Conservation (phyloP, 1,139 yeast species). For the Geotrichum restrictum region DNA sequence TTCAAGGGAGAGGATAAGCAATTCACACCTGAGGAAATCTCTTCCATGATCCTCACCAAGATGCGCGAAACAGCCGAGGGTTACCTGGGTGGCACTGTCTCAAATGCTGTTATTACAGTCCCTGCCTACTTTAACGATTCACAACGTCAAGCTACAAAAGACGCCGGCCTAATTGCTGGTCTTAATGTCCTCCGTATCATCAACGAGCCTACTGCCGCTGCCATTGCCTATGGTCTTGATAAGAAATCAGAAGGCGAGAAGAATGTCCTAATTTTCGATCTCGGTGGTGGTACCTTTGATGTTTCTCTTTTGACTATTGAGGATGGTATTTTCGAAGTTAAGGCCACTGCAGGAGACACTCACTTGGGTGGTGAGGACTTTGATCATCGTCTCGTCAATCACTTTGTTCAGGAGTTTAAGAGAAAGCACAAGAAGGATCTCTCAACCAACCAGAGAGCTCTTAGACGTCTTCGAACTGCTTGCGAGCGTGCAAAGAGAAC, state of each 20-base stretch:
- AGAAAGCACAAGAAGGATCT: slow-evolving; percentile 93
- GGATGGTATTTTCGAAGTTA: slow-evolving; percentile 98
- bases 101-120: slow-evolving; percentile 87
- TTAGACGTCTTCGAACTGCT: slow-evolving; percentile 97
- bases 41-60: slow-evolving; percentile 90
- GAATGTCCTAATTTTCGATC: slow-evolving; percentile 85
- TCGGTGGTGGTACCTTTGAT: slow-evolving; percentile 99
- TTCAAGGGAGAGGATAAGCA: slow-evolving; percentile 90
- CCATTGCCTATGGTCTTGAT: slow-evolving; percentile 95
- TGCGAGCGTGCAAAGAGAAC: slow-evolving; percentile 99
- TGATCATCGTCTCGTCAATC: slow-evolving; percentile 92
- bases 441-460: slow-evolving; percentile 89
- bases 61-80: slow-evolving; percentile 96
- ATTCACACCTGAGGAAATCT: slow-evolving; percentile 93
- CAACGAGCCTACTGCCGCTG: slow-evolving; percentile 96
- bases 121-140: slow-evolving; percentile 96
- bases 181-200: slow-evolving; percentile 89
- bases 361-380: slow-evolving; percentile 99
- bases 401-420: slow-evolving; percentile 92
- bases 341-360: slow-evolving; percentile 99
- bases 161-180: slow-evolving; percentile 95
- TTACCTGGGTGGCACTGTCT: slow-evolving; percentile 78
- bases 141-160: slow-evolving; percentile 95
- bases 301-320: slow-evolving; percentile 93
- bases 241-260: slow-evolving; percentile 85